Percentiles rank a stretch among this genome's conserved stretches.
Conservation (phyloP, 306 rosid species). For the Vigna reflexopilosa region DNA sequence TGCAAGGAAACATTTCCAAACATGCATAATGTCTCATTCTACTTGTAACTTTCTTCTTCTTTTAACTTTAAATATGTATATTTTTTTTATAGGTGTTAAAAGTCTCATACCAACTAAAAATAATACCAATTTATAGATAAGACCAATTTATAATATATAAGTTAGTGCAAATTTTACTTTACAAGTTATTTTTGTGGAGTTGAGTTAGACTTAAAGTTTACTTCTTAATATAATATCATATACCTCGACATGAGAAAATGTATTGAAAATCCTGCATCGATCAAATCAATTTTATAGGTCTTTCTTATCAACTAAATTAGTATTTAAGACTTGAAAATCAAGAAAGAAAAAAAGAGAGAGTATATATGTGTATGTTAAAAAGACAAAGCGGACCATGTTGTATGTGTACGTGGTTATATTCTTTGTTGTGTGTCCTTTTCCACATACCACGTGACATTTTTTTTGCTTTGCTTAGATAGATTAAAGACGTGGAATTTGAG, state of each 20-base stretch:
- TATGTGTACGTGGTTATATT: constrained; percentile 22
- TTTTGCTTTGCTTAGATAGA: neutral
- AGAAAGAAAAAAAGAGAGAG: neutral
- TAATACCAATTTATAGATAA: too few relatives aligned
- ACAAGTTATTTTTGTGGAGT: too few relatives aligned
- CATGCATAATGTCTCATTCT: constrained; percentile 22
- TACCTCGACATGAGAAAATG: accelerated
- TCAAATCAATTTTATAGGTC: too few relatives aligned
- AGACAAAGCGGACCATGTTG: constrained; percentile 25
- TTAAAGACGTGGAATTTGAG: neutral
- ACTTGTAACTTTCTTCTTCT: constrained; percentile 8
- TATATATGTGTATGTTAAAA: constrained; percentile 8
- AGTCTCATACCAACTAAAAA: accelerated
- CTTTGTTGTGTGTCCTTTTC: constrained; percentile 13
- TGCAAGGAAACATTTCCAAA: constrained; percentile 8
- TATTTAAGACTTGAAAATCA: constrained; percentile 1
- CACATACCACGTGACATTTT: constrained; percentile 25
- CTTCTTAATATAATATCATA: too few relatives aligned
- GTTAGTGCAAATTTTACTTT: accelerated
- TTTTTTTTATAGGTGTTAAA: neutral
- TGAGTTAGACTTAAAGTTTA: too few relatives aligned
- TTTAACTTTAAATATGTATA: neutral
- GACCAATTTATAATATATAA: too few relatives aligned
- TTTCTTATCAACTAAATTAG: too few relatives aligned
- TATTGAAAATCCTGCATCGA: too few relatives aligned